Evolutionary conservation across 495 filamentous ascomycete genomes (phyloP), one percentile per base, ranked within the genome.

Genomic region (Neurospora sp.): DNA sequence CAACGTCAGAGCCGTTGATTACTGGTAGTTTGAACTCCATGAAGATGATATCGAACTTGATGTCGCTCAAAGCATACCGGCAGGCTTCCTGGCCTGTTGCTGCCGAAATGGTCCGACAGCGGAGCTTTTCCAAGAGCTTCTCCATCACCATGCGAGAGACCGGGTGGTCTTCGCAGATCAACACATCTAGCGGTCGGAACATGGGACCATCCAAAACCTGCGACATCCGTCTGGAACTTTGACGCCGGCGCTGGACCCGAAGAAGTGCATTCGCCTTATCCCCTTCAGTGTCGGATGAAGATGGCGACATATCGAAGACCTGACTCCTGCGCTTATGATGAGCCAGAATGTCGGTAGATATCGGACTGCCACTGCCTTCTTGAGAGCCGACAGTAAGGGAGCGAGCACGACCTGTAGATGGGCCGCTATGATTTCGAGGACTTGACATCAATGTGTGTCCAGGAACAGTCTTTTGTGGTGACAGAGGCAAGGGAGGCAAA

Each of bases 111-210:
- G 94, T 97, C 21, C 96, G 92, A 77, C 96, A 99, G 40, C 92
- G 90, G 42, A 99, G 86, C 82, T 97, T 98, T 81, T 98, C 96
- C 62, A 98, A 89, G 7, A 98, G 83, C 73, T 94, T 93, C 79
- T 98, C 96, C 96, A 98, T 97, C 31, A 99, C 94, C 81, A 98
- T 86, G 66, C 94, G 89, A 19, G 95, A 97, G n/a, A 98, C 94
- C 1, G 96, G 96, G 79, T 98, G 96, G 80, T 98, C 96, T 83
- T 99, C 96, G 81, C 96, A 98, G 71, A 99, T 94, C 38, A 99
- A 87, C 24, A 99, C 92, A 82, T 99, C 94, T 45, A 99, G 82
- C 69, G 96, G 93, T 28, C 96, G 90, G 82, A 97, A 99, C 42
- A 90, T 83, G 15, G 96, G 96, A 1, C 92, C 92, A 39, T 89